Conservation (phyloP, 139 green algal genomes). For the Chlamydomonas incerta region DNA sequence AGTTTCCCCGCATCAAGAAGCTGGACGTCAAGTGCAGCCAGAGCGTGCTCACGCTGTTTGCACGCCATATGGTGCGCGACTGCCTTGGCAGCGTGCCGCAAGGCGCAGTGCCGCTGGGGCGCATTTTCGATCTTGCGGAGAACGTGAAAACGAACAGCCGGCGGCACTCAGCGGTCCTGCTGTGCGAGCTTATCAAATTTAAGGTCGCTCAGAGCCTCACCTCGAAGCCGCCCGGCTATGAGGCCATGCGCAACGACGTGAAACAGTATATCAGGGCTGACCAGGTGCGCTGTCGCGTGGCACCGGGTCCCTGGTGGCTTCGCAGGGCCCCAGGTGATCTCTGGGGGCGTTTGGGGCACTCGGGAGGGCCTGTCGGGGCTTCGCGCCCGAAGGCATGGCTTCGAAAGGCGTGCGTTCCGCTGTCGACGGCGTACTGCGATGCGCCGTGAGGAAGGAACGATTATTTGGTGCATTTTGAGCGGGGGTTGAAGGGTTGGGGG, state of each 20-base stretch:
- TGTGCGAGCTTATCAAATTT: slow-evolving; percentile 43
- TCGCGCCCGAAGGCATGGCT: no score
- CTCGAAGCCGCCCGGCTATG: slow-evolving; percentile 38
- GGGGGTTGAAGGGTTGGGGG: no score
- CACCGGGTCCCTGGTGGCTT: no score
- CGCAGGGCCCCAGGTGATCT: no score
- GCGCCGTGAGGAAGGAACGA: no score
- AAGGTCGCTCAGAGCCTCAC: slow-evolving; percentile 40
- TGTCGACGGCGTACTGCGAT: no score
- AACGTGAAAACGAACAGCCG: slow-evolving; percentile 42
- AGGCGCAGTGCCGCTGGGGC: slow-evolving; percentile 7
- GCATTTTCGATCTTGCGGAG: slow-evolving; percentile 37
- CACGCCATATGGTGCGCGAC: slow-evolving; percentile 40
- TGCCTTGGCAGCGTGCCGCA: slow-evolving; percentile 25
- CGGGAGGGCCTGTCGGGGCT: no score
- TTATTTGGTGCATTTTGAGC: no score
- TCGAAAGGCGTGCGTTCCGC: no score
- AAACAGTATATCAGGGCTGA: slow-evolving; percentile 40
- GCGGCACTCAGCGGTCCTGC: slow-evolving; percentile 32
- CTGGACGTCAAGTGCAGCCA: slow-evolving; percentile 46
- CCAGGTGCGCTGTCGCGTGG: background rate
- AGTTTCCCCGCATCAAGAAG: slow-evolving; percentile 35
- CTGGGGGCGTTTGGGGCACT: no score
- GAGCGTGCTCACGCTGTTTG: slow-evolving; percentile 7
- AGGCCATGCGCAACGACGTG: slow-evolving; percentile 31